These are phyloP conservation scores for Colletotrichum melonis DNA, from an alignment of 2,329 filamentous ascomycete species.

Conservation along the genomic window DNA sequence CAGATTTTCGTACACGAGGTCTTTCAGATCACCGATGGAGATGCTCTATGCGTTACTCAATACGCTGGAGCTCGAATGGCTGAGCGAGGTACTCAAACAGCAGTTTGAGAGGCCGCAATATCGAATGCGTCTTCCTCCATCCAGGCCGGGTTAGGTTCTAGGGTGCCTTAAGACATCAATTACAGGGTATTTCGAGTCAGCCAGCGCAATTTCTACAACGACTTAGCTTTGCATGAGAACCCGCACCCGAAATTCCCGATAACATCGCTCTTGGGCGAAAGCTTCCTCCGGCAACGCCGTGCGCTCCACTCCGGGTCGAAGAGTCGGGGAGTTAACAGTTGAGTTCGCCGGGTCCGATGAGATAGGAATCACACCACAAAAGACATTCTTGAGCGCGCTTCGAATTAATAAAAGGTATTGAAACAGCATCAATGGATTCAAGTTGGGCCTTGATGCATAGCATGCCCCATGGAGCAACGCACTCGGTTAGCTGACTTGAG, in stretches of 20 bases:
- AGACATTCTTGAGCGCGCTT: background rate
- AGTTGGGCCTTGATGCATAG: background rate
- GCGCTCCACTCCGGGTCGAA: background rate
- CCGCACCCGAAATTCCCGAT: background rate
- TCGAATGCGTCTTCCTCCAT: too few species aligned
- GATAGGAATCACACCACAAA: background rate
- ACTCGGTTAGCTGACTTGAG: background rate
- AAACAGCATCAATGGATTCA: too few species aligned
- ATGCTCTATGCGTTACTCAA: too few species aligned
- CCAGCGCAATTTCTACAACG: background rate
- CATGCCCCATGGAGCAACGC: too few species aligned
- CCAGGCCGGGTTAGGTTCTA: background rate
- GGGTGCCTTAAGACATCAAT: background rate
- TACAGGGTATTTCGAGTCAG: background rate
- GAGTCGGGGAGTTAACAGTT: background rate
- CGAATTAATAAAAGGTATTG: background rate
- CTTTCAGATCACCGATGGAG: too few species aligned
- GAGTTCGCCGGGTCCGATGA: background rate
- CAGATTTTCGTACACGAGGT: too few species aligned
- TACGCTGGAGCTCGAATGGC: too few species aligned
- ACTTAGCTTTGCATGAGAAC: background rate
- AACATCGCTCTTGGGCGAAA: background rate
- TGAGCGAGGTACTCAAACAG: too few species aligned
- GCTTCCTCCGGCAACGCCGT: background rate
- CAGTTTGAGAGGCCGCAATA: too few species aligned